phyloP scores from a whole-genome alignment of 352 stramenopile genomes.

The Pythium apleroticum region DNA sequence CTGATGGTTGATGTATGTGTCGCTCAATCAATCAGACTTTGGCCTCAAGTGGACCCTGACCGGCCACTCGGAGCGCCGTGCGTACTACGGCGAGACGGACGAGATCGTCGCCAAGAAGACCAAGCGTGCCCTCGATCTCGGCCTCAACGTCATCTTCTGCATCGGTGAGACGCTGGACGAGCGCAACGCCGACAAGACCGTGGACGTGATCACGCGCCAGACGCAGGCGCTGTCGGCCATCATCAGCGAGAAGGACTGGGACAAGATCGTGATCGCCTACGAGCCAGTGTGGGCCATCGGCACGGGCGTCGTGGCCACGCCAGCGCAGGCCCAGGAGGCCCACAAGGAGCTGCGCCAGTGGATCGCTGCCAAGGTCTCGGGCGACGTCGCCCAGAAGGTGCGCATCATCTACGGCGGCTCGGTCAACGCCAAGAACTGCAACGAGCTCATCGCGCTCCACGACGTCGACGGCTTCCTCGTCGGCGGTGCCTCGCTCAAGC shows the following conservation, averaged over 20 bases:
- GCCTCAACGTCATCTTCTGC: conserved; percentile 95
- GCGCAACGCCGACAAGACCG: conserved; percentile 85
- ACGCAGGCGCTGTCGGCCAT: conserved; percentile 90
- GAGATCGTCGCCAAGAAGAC: conserved; percentile 94
- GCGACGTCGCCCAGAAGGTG: conserved; percentile 60
- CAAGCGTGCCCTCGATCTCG: conserved; percentile 86
- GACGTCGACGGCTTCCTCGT: conserved; percentile 94
- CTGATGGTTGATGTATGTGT: conserved; percentile 76
- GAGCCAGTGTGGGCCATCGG: conserved; percentile 98
- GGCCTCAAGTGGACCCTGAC: conserved; percentile 81
- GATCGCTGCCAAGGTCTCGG: conserved; percentile 69
- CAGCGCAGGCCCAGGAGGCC: conserved; percentile 93
- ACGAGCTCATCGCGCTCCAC: conserved; percentile 82
- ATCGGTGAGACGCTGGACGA: conserved; percentile 95
- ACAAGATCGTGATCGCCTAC: conserved; percentile 93
- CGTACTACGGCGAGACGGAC: conserved; percentile 92
- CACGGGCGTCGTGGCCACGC: conserved; percentile 95
- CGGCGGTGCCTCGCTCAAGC: conserved; percentile 92
- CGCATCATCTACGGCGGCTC: conserved; percentile 93
- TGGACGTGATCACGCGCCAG: conserved; percentile 94
- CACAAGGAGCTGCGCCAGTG: conserved; percentile 87
- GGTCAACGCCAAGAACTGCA: conserved; percentile 91
- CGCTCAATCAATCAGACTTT: conserved; percentile 51
- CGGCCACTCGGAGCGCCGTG: conserved; percentile 92
- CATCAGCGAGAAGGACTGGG: conserved; percentile 82